Evolutionary conservation across 192 early-diverging fungal species (phyloP), one percentile per base, ranked within the genome.

Genomic region (Coemansia sp.): DNA sequence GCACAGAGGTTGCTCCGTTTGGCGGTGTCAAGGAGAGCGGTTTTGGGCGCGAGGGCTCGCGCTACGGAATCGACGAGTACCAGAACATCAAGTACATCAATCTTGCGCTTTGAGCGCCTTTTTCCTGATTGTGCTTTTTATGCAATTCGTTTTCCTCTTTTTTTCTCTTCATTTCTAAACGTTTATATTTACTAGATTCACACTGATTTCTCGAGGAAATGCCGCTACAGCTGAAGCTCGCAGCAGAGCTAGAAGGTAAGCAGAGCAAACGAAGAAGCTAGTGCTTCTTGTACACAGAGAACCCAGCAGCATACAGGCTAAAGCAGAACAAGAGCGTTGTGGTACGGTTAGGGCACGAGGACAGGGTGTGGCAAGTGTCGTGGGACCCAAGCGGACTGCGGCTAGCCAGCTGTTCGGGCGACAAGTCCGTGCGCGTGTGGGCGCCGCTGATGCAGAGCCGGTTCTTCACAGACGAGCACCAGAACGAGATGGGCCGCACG

Each of bases 381-480:
- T 97, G 95, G 95, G 89, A 92, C 53, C 87, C 90, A 0, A 83
- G 85, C 4, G 87, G 87, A 8, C 82, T 79, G 1, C 77, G 85
- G 19, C 84, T 98, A 25, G 91, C 91, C 2, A 88, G 89, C 17
- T 94, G 93, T 74, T 86, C 84, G 45, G 89, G 93, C 22, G 96
- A 98, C 83, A 90, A 90, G 73, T 88, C 90, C 6, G 89, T 94
- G 20, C 85, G 94, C n/a, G 67, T 96, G 27, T 98, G 95, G 94
- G 84, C 84, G 54, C 75, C 65, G 1, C 56, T 69, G 36, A 36
- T 52, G 3, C 57, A 59, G 2, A 45, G 30, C 2, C 57, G 6
- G 33, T 72, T 74, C 25, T 74, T 69, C 27, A 44, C 34, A 10
- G 19, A 27, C 5, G 34, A 56, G 34, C 58, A 61, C 29, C 58